Evolutionary conservation across 2,329 filamentous ascomycete genomes (phyloP), one percentile per base, ranked within the genome.

Genomic region (Epichloe elymi): DNA sequence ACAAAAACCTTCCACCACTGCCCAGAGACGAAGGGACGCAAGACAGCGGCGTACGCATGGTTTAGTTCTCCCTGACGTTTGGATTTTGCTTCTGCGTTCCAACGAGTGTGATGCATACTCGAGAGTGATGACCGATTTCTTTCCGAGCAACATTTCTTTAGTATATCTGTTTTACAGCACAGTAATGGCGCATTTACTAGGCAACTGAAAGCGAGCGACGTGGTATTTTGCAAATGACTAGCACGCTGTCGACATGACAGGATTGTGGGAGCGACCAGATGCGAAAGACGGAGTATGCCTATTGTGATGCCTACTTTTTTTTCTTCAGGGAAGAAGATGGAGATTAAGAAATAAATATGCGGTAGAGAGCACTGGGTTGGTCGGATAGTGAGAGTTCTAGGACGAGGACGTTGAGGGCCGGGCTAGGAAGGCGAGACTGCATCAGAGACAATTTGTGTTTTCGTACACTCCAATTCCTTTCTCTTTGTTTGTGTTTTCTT

Each of bases 1-100:
- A 82, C 57, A 83, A 83, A 65, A 72, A 73, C 11, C 63, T 83
- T 45, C 80, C 79, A 6, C 76, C 78, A 3, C 62, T 83, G 43
- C 80, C 80, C 19, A 58, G 53, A 30, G 60, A 64, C 54, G 60
- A 62, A 53, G 55, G 57, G 40, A 57, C 55, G 40, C 57, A 60
- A 35, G 58, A 61, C 42, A 60, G 58, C 46, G 58, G 60, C 35
- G 52, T 64, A 45, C 59, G 59, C 54, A 56, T 67, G 61, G 59
- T 63, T 52, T 68, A 67, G 64, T 56, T 57, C 51, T 56, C 62
- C 11, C 42, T 43, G 44, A 51, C 52, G 49, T 54, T 39, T 39
- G 49, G 52, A 47, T 53, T 52, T 43, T 53, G 52, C 46, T 57
- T 51, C 46, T 57, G 59, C 54, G 53, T 60, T 46, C 51, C 55